These are phyloP conservation scores for Auricularia auricula-judae DNA, from an alignment of 768 basidiomycete species.

Conservation along the genomic window DNA sequence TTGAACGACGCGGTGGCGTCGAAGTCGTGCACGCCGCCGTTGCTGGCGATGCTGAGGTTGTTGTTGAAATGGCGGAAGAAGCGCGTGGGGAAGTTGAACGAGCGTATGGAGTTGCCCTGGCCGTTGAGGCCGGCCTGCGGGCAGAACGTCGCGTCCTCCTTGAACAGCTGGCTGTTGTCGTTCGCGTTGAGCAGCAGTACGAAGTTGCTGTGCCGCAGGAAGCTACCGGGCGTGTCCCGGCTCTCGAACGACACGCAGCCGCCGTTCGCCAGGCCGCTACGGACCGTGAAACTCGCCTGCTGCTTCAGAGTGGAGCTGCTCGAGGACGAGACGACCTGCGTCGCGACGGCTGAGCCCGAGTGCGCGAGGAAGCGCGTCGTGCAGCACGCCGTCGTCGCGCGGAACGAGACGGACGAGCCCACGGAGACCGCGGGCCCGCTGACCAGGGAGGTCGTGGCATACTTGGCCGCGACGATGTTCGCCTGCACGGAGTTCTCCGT, in stretches of 20 bases:
- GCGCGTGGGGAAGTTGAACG: background rate
- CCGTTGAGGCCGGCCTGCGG: background rate
- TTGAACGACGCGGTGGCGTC: background rate
- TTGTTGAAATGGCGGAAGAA: slow-evolving; percentile 1
- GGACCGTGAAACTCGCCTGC: background rate
- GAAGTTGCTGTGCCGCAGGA: background rate
- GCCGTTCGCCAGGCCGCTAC: background rate
- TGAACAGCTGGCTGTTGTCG: background rate
- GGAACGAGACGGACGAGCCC: background rate
- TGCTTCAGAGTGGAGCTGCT: background rate
- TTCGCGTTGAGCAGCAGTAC: background rate
- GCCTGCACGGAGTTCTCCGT: background rate
- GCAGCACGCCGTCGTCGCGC: background rate
- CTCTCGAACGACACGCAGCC: slow-evolving; percentile 1
- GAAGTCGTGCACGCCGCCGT: background rate
- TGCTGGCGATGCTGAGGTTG: background rate
- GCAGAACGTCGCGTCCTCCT: slow-evolving; percentile 2
- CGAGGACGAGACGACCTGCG: background rate
- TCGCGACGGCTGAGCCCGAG: background rate
- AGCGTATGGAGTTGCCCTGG: slow-evolving; percentile 1
- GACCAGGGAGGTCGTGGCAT: background rate
- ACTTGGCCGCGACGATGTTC: background rate
- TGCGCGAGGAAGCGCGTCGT: slow-evolving; percentile 1
- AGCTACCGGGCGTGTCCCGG: background rate
- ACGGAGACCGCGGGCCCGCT: background rate